Evolutionary conservation across 2,329 filamentous ascomycete species (phyloP), one percentile per base, ranked within the genome.

Genomic region (Aphanocladium album): DNA sequence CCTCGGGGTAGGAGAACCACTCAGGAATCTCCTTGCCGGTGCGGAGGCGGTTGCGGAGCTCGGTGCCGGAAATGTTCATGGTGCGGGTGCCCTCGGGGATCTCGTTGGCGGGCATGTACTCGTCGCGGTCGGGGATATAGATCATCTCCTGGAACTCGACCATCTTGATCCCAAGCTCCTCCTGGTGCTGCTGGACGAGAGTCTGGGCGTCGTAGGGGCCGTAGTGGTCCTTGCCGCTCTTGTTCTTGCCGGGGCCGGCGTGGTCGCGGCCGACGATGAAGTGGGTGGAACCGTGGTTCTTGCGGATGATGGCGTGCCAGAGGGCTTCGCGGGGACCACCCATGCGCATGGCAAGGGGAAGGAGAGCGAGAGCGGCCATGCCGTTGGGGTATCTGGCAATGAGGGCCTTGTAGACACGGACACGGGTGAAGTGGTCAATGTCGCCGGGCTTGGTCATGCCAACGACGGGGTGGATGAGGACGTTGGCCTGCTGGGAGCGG

Each of bases 121-220:
- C 95, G 76, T 99, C 95, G 73, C 86, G 88, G 79, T 98, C 95
- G 68, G 95, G 95, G 62, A 98, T 89, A 80, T 98, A 99, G 65
- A 96, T 98, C 89, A 99, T 96, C 86, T 96, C 92, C 82, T 98
- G 93, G 89, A 99, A 99, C 68, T 95, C 92, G 66, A 99, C 95
- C 72, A 99, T 95, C 81, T 97, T 91, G 73, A 99, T 99, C 70
- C 93, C 95, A 64, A 99, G 90, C 84, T 99, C 95, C 67, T 91
- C 87, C 73, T 88, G 89, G 86, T 97, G 96, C 82, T 96, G 91
- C 83, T 97, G 92, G 62, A 99, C 93, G 27, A 93, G 91, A 72
- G 93, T 84, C 82, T 99, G 95, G 14, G 95, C 95, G 72, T 99
- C 95, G 77, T 99, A 99, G 35, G 95, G 93, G 56, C 95, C 95